Base-by-base conservation (phyloP, 257 asterid genomes). In the Euphrasia confusa region DNA sequence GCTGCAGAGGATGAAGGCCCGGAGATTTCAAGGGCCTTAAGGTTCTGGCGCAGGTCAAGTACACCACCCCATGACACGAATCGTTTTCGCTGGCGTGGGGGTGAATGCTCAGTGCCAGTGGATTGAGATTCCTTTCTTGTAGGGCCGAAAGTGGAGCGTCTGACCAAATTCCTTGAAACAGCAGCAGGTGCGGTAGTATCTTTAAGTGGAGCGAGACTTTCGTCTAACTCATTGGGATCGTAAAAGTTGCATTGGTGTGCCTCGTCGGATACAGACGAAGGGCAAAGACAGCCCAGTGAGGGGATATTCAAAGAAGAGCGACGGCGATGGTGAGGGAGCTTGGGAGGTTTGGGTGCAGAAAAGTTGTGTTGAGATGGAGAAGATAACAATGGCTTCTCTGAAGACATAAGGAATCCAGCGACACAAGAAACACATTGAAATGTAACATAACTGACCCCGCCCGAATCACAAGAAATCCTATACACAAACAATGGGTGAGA, bases 51-150 rank as follows among this genome's bases (percentile, higher is more conserved):
- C 67, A 75, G 74, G 77, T 89, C 97, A 86, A 81, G 72, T n/a
- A 62, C 80, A 84, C 96, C 95, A 60, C 97, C 95, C 97, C 97
- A 84, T 66, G 97, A 81, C 57, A 84, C 91, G 72, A 79, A 67
- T 60, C 86, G 85, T 72, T 71, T 81, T 66, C 89, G 81, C 81
- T 74, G 83, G 54, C 78, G 66, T 27, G 63, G 82, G 77, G 89
- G 75, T 70, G 80, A 73, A 75, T 79, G 75, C 52, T 70, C 44
- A 63, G 48, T 67, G 62, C 75, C 84, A 7, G 79, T 78, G 0
- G 83, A 82, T 61, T 66, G 61, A 69, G 67, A 74, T 66, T 70
- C 75, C 71, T 77, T 79, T 61, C 74, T 69, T 60, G 66, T 68
- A 11, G 63, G 61, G 47, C 35, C 70, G 40, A 65, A 33, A 54